Evolutionary conservation across 2,329 filamentous ascomycete species (phyloP).

Genomic region (Zasmidium cellare): DNA sequence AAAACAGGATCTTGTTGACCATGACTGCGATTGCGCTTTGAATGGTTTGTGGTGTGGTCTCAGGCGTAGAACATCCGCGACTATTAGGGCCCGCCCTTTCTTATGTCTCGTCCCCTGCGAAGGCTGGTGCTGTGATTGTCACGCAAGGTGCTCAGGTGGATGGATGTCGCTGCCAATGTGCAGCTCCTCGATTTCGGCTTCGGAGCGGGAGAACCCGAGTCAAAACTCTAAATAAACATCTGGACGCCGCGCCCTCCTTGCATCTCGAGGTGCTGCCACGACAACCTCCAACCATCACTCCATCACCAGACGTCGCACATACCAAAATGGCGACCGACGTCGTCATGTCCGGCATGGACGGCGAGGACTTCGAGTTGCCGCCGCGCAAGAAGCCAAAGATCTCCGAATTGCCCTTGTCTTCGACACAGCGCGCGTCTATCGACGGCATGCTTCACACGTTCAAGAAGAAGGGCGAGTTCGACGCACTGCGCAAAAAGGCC

Average conservation of each 20-base stretch:
- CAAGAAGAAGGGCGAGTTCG: constrained; percentile 84
- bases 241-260: constrained; percentile 7
- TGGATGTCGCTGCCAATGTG: constrained; percentile 1
- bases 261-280: neutral
- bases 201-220: neutral
- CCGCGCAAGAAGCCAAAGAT: constrained; percentile 65
- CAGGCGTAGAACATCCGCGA: neutral
- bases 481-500: constrained; percentile 72
- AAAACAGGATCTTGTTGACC: constrained; percentile 70
- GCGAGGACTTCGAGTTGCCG: constrained; percentile 30
- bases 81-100: constrained; percentile 7
- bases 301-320: neutral
- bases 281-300: constrained; percentile 1
- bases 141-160: constrained; percentile 5
- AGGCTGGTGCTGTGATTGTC: neutral
- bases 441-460: constrained; percentile 76
- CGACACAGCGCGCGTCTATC: constrained; percentile 70
- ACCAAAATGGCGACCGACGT: constrained; percentile 26
- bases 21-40: constrained; percentile 33
- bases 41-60: neutral
- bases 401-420: constrained; percentile 72
- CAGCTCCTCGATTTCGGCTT: neutral
- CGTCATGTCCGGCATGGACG: constrained; percentile 26
- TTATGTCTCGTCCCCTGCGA: neutral
- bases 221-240: neutral